Conservation (phyloP, 2,329 filamentous ascomycete genomes). For the Aspergillus tanneri region DNA sequence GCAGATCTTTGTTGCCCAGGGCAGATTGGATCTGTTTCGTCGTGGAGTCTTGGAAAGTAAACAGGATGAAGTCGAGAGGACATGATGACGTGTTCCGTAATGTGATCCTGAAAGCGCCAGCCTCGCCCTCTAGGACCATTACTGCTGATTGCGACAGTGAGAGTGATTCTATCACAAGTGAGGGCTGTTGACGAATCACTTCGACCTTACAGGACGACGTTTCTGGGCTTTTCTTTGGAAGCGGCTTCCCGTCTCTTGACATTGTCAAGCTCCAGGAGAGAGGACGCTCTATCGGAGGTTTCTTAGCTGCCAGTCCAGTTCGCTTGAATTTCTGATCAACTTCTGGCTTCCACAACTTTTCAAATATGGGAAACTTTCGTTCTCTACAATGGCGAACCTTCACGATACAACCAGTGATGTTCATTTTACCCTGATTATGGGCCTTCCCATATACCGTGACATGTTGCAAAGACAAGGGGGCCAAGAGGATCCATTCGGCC, state of each 20-base stretch:
- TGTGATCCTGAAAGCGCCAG: slow-evolving; percentile 71
- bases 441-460: slow-evolving; percentile 70
- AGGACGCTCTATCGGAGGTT: slow-evolving; percentile 48
- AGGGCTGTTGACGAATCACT: slow-evolving; percentile 76
- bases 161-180: slow-evolving; percentile 71
- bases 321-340: slow-evolving; percentile 72
- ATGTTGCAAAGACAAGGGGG: slow-evolving; percentile 79
- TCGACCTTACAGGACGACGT: slow-evolving; percentile 55
- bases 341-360: slow-evolving; percentile 70
- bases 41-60: slow-evolving; percentile 88
- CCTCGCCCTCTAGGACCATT: slow-evolving; percentile 92
- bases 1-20: slow-evolving; percentile 71
- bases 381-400: slow-evolving; percentile 79
- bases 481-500: slow-evolving; percentile 66
- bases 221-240: slow-evolving; percentile 36
- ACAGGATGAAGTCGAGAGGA: slow-evolving; percentile 77
- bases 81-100: slow-evolving; percentile 75
- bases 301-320: slow-evolving; percentile 63
- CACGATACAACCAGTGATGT: slow-evolving; percentile 73
- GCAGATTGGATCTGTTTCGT: slow-evolving; percentile 73
- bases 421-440: slow-evolving; percentile 64
- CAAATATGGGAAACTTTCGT: slow-evolving; percentile 80
- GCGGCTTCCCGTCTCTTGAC: slow-evolving; percentile 36
- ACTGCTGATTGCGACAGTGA: slow-evolving; percentile 79
- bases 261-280: slow-evolving; percentile 46